Evolutionary conservation across 2,329 filamentous ascomycete genomes (phyloP).

Genomic region (Zalaria obscura): DNA sequence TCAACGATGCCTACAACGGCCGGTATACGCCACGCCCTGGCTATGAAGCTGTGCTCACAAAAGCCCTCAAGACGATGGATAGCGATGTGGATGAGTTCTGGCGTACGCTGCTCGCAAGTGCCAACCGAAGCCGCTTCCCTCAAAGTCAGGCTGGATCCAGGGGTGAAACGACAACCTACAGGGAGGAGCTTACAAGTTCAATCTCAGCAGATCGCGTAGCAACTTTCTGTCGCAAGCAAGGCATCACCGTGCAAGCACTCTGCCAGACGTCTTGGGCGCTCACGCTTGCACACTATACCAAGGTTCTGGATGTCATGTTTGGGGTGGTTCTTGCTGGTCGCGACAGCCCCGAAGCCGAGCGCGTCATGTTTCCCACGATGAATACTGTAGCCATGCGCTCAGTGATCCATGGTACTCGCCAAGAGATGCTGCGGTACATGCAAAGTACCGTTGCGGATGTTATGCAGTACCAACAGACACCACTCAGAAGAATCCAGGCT

Average conservation of each 20-base stretch:
- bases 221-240: conserved; percentile 49
- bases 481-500: conserved; percentile 52
- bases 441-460: conserved; percentile 56
- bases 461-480: conserved; percentile 60
- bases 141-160: conserved; percentile 7
- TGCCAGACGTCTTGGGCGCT: conserved; percentile 66
- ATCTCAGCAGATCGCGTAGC: conserved; percentile 29
- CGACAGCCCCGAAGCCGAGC: conserved; percentile 54
- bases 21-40: conserved; percentile 27
- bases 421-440: conserved; percentile 55
- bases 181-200: conserved; percentile 32
- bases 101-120: conserved; percentile 49
- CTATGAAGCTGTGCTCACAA: conserved; percentile 40
- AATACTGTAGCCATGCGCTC: conserved; percentile 70
- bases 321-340: conserved; percentile 75
- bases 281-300: conserved; percentile 47
- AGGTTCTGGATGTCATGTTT: conserved; percentile 62
- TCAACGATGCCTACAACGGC: conserved; percentile 49
- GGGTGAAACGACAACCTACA: conserved; percentile 17
- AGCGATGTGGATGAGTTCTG: conserved; percentile 50
- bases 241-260: conserved; percentile 62
- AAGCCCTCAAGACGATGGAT: conserved; percentile 35
- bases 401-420: conserved; percentile 53
- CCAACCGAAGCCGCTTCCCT: conserved; percentile 27
- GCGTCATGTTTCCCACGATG: conserved; percentile 76